Conservation (phyloP, 805 yeast species). For the Pachysolen tannophilus region DNA sequence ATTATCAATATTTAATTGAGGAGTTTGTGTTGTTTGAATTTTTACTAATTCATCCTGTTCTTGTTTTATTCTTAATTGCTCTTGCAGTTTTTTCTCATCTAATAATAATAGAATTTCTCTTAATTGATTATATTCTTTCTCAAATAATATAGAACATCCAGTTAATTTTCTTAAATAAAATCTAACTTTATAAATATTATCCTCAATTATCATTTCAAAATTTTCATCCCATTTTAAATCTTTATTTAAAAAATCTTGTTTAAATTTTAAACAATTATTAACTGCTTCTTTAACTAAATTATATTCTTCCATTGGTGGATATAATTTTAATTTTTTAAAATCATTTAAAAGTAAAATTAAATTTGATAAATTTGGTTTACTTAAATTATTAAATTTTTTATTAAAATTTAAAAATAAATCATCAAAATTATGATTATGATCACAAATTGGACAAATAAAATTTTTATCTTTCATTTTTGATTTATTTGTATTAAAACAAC, state of each 20-base stretch:
- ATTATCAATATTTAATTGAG: too few relatives aligned
- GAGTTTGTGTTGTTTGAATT: too few relatives aligned
- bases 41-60: not conserved
- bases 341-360: not conserved
- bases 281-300: conserved; percentile 1
- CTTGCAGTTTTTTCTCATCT: not conserved
- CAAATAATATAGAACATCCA: conserved; percentile 30
- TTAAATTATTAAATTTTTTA: conserved; percentile 5
- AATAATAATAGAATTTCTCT: not conserved
- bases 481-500: conserved; percentile 37
- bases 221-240: conserved; percentile 2
- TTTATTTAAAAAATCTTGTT: not conserved
- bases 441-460: conserved; percentile 51
- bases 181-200: conserved; percentile 23
- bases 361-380: conserved; percentile 1
- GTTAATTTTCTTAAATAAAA: conserved; percentile 39
- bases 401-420: conserved; percentile 9
- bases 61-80: not conserved
- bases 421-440: conserved; percentile 18
- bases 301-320: conserved; percentile 5
- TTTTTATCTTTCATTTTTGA: conserved; percentile 20
- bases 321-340: conserved; percentile 1
- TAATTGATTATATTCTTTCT: conserved; percentile 19
- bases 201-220: conserved; percentile 6
- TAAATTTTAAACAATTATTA: not conserved